Base-by-base conservation (phyloP, 78 protist species). In the Dictyostelium brefeldianum region DNA sequence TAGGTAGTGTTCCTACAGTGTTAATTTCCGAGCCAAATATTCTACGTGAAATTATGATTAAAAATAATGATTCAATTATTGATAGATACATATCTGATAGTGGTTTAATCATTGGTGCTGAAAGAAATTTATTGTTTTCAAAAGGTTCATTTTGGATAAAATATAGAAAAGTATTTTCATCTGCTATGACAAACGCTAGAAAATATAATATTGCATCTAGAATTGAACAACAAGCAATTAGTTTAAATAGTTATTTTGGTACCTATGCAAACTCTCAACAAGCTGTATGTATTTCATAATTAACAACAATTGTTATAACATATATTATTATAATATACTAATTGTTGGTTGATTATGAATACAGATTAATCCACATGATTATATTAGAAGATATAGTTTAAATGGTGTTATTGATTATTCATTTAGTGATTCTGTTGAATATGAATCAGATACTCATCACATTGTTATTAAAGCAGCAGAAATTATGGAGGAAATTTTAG, bases 361-460 rank as follows among this genome's bases (percentile, higher is more conserved):
- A n/a, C 47, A 80, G 87, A 70, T 85, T 17, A 85, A 75, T 59
- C 92, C 92, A 85, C 92, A 85, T 25, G 83, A 75, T 48, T 85
- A 53, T 62, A 85, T 85, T 48, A 85, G 92, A 85, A 73, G 83
- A 75, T 85, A 85, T 64, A 75, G 83, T 85, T 75, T 85, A 36
- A 85, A 85, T 75, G 92, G 92, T 77, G 92, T 85, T 5, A 85
- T 85, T 59, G 92, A 85, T 64, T 85, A 85, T 62, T 75, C 92
- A 59, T 85, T 85, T 59, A 77, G 65, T 57, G 92, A 85, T 64
- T 47, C 79, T 1, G 82, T 73, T 29, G 92, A 85, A 29, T 85
- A 85, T 75, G 92, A 85, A 48, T 73, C 92, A 20, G 92, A 85
- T 15, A 64, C 77, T 12, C 82, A 85, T 20, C 92, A 85, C 48